Conservation (phyloP, 2,329 filamentous ascomycete species). For the Ceratocystis diversiconidia region DNA sequence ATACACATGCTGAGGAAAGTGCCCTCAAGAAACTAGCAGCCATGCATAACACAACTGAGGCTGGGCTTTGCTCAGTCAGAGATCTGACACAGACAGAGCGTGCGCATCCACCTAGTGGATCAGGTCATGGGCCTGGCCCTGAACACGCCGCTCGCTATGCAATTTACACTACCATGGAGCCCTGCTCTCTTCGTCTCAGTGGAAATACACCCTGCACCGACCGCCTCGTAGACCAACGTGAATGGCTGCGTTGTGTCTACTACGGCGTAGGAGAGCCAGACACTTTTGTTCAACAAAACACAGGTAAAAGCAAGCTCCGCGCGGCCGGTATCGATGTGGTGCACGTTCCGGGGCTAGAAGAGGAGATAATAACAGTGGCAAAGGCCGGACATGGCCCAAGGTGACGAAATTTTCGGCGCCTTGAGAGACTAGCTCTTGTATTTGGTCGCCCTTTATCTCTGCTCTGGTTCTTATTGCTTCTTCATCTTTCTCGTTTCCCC, state of each 20-base stretch:
- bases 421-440: not conserved
- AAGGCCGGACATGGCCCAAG: slow-evolving; percentile 56
- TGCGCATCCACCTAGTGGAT: slow-evolving; percentile 18
- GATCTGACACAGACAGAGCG: slow-evolving; percentile 25
- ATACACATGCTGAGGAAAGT: slow-evolving; percentile 93
- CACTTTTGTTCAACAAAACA: slow-evolving; percentile 75
- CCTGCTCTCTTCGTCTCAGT: slow-evolving; percentile 59
- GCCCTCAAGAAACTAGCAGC: slow-evolving; percentile 62
- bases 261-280: slow-evolving; percentile 80
- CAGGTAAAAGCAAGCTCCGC: slow-evolving; percentile 55
- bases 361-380: slow-evolving; percentile 67
- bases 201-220: slow-evolving; percentile 68
- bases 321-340: slow-evolving; percentile 60
- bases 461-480: too few relatives aligned
- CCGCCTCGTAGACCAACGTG: slow-evolving; percentile 51
- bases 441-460: too few relatives aligned
- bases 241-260: slow-evolving; percentile 61
- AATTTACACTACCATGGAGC: slow-evolving; percentile 90
- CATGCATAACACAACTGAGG: slow-evolving; percentile 32
- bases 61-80: slow-evolving; percentile 25
- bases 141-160: slow-evolving; percentile 18
- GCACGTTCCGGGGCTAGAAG: slow-evolving; percentile 60
- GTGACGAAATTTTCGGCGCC: not conserved
- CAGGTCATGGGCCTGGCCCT: too few relatives aligned
- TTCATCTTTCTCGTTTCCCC: too few relatives aligned